Evolutionary conservation across 2,329 filamentous ascomycete species (phyloP).

Genomic region (Colletotrichum simmondsii): DNA sequence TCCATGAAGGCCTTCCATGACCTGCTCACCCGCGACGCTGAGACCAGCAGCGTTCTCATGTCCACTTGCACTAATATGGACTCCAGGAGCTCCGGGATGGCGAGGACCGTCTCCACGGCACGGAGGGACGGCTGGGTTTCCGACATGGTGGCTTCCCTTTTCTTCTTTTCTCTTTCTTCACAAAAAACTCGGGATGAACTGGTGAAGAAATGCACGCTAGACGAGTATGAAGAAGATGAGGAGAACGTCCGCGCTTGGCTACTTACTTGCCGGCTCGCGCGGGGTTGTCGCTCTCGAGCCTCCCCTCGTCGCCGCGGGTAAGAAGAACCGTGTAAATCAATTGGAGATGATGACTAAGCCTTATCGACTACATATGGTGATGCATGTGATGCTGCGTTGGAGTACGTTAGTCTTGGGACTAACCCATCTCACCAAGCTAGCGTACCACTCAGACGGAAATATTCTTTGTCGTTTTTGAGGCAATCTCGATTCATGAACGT

Average conservation of each 20-base stretch:
- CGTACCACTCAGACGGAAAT: neutral
- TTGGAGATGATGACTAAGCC: constrained; percentile 28
- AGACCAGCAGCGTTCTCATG: constrained; percentile 40
- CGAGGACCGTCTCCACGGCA: constrained; percentile 21
- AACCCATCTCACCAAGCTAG: neutral
- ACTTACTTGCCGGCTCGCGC: constrained; percentile 14
- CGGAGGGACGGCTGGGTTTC: neutral
- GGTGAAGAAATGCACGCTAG: neutral
- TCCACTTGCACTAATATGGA: constrained; percentile 40
- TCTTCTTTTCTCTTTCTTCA: neutral
- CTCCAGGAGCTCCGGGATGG: constrained; percentile 41
- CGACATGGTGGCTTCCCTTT: neutral
- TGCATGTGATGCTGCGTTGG: neutral
- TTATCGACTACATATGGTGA: neutral
- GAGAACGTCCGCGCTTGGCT: constrained; percentile 6
- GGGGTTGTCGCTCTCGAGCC: constrained; percentile 24
- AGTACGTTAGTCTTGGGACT: no score
- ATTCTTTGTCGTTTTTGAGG: no score
- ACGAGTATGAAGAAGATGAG: constrained; percentile 12
- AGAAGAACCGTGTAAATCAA: constrained; percentile 23
- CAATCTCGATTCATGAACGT: no score
- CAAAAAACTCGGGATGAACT: neutral
- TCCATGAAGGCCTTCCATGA: constrained; percentile 35
- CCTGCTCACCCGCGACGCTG: constrained; percentile 39
- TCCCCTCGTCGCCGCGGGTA: constrained; percentile 10